Base-by-base conservation (phyloP, 352 stramenopile species). In the Phytophthora pseudosyringae region DNA sequence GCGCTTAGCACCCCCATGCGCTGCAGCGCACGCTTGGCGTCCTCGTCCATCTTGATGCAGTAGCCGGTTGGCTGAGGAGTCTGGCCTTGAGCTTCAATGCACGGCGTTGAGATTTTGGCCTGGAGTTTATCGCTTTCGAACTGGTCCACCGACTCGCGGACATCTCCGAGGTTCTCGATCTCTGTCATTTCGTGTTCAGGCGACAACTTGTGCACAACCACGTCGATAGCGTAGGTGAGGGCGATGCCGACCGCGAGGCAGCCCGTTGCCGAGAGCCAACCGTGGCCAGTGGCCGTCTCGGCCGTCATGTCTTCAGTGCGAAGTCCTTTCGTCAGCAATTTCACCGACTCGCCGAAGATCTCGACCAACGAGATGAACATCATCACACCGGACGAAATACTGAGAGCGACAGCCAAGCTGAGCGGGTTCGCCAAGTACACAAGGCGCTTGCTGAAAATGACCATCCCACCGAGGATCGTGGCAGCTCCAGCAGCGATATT, bases 1-100 rank as follows among this genome's bases (percentile, higher is more conserved):
- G 93, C 96, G 3, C 90, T 98, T 38, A 95, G 84, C 5, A 98
- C 48, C 33, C 94, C 91, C 79, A 96, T 96, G 26, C 80, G 76
- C 10, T 91, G 72, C 18, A 98, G 71, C 21, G 51, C 47, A 15
- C 66, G 47, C 39, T 73, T 67, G 8, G 71, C 60, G 3, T 64
- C 18, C n/a, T 85, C 71, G 38, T 67, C 58, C 18, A 81, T 59
- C 60, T 78, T 80, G 43, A 63, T n/a, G 18, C 58, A 56, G 10
- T 35, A 28, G 5, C 26, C 43, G 1, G 55, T 63, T 4, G 21
- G 4, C 25, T 63, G 43, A 28, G 55, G 46, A 2, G 55, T 52
- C 25, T 44, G 31, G 21, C 12, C 50, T 59, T 6, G 69, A 65
- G 2, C 67, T 66, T 44, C 73, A 29, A 56, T 5, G 5, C 35